Evolutionary conservation across 192 early-diverging fungal genomes (phyloP), one percentile per base, ranked within the genome.

Genomic region (Phlyctochytrium planicorne): DNA sequence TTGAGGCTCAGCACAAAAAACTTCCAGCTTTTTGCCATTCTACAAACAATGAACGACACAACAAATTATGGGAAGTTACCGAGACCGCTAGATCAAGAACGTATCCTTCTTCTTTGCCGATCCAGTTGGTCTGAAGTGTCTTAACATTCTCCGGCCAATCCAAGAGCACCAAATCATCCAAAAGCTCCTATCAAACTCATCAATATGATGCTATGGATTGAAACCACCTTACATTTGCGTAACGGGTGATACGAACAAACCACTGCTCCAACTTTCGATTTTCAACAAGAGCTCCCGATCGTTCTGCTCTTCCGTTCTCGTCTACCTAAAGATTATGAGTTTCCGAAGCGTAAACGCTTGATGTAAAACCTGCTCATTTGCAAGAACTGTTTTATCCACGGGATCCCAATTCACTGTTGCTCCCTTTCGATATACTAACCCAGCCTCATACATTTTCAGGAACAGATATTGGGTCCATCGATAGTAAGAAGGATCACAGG

Each of bases 361-460:
- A 35, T n/a, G 10, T 1, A 56, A 3, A 71, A 91, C 88, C 76
- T 94, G 96, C 72, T 98, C 96, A 72, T 98, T 98, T 0, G 96
- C 94, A 53, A 98, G 75, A 10, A 98, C 94, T 0, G 96, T 98
- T 65, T 93, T 80, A 69, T 98, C 94, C 1, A 98, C 78, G 0
- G 96, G 96, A 77, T 98, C 96, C 96, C 96, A 98, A 79, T 98
- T 98, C 3, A 98, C 94, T 27, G 91, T 64, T 0, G 92, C 91
- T 55, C 93, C 90, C 65, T 93, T 94, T 68, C 90, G 90, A 72
- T 98, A 94, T 3, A 91, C 90, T 47, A 97, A 75, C 16, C 88
- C 91, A 33, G 88, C 84, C 63, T 86, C 80, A 65, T 88, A 84
- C 65, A 98, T 64, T 70, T 87, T 75, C 40, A 94, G 72, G 66